Base-by-base conservation (phyloP, 2,329 filamentous ascomycete genomes). In the Penicillium sp. region DNA sequence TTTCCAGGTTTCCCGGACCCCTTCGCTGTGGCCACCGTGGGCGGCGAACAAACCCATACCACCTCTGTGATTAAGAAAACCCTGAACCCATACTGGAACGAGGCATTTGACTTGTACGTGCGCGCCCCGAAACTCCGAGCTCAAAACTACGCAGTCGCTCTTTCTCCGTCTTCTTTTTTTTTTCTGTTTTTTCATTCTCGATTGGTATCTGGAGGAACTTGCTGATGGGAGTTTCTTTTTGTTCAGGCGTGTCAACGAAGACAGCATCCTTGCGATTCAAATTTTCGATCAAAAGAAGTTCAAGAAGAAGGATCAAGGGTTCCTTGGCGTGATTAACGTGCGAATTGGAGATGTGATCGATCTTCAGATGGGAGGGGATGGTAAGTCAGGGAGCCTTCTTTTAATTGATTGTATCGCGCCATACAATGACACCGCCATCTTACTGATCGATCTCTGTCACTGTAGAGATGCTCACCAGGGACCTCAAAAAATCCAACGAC, bases 281-380 rank as follows among this genome's bases (percentile, higher is more conserved):
- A 95, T 98, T 47, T 98, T 98, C 67, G 93, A 98, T 72, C 93
- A 98, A 73, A 96, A 96, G 77, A 98, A 98, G 75, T 98, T 98
- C 76, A 98, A 98, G 79, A 98, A 98, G 82, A 98, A 97, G 89
- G 93, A 98, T 62, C 93, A 98, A 69, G 93, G 93, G 7, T 98
- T 98, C 66, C 78, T 98, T 5, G 93, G 93, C 49, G 93, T 98
- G 46, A 96, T 98, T 65, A 98, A 98, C 68, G 86, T 98, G 61
- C 85, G 90, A 50, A 86, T 98, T 58, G 93, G 93, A 61, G 90
- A 94, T 77, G 86, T 93, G 35, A 89, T 98, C 60, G 91, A 96
- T 67, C 76, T 98, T 56, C 85, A 88, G 54, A 82, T 88, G 49
- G 90, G 90, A 49, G 87, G 89, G 55, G 93, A 97, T 75, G 91